Evolutionary conservation across 768 basidiomycete species (phyloP).

Genomic region (Boletus fagicola): DNA sequence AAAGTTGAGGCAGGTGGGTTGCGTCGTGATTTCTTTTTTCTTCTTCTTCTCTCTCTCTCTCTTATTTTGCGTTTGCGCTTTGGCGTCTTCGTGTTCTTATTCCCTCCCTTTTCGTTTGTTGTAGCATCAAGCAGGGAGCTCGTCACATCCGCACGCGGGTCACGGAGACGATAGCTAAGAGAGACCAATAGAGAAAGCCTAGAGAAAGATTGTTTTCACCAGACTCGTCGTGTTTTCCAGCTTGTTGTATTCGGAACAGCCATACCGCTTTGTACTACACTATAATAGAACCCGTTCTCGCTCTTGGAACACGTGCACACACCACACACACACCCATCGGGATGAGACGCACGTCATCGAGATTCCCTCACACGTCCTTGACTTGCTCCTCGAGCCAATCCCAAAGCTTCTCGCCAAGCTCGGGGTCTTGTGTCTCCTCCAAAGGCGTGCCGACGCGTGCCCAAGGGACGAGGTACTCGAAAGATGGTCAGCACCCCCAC

Average conservation of each 20-base stretch:
- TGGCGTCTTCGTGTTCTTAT: not conserved
- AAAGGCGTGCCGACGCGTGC: constrained; percentile 33
- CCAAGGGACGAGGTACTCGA: constrained; percentile 48
- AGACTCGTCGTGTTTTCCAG: not conserved
- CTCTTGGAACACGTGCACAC: not conserved
- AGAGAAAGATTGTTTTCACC: not conserved
- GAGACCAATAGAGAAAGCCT: not conserved
- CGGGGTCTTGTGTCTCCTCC: constrained; percentile 33
- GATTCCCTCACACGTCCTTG: constrained; percentile 12
- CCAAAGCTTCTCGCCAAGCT: constrained; percentile 40
- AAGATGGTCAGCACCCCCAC: not conserved
- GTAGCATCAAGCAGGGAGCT: constrained; percentile 30
- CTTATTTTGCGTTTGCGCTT: not conserved
- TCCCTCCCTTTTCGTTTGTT: not conserved
- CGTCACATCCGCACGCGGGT: constrained; percentile 26
- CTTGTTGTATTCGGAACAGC: constrained; percentile 15
- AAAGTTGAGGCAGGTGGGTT: constrained; percentile 74
- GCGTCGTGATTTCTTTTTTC: not conserved
- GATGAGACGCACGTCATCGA: not conserved
- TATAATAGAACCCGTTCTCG: constrained; percentile 2
- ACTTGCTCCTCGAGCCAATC: constrained; percentile 49
- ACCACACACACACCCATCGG: not conserved
- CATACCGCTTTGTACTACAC: constrained; percentile 13
- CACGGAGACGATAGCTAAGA: constrained; percentile 25
- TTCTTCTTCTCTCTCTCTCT: not conserved